Conservation (phyloP, 257 asterid genomes). For the Solanum rostratum region DNA sequence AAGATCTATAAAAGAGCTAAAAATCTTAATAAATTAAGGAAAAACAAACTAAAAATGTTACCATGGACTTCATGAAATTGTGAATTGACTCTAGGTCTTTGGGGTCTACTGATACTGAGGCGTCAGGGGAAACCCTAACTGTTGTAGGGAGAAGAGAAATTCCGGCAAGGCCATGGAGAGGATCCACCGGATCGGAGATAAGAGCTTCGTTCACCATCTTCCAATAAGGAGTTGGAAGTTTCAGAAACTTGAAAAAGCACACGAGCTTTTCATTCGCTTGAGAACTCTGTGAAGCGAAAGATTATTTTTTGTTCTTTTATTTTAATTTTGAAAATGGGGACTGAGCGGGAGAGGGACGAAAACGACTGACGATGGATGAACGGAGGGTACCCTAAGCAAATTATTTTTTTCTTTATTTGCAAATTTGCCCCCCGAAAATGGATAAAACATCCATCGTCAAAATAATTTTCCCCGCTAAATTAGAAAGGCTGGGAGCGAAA, state of each 20-base stretch:
- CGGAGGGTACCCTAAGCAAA: not conserved
- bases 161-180: conserved; percentile 37
- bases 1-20: not conserved
- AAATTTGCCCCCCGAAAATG: not conserved
- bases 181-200: conserved; percentile 31
- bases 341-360: not conserved
- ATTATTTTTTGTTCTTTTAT: not conserved
- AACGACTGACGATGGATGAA: not conserved
- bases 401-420: not conserved
- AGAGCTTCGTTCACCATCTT: conserved; percentile 22
- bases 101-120: conserved; percentile 13
- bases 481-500: too few species aligned
- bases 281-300: not conserved
- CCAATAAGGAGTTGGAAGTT: not conserved
- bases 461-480: too few species aligned
- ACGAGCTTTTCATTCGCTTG: not conserved
- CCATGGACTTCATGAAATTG: conserved; percentile 50
- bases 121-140: conserved; percentile 31
- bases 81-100: conserved; percentile 46
- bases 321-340: not conserved
- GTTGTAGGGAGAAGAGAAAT: conserved; percentile 41
- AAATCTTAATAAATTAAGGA: not conserved
- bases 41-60: not conserved
- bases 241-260: not conserved
- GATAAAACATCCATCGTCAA: not conserved